Conservation (phyloP, 2,329 filamentous ascomycete genomes). For the Sporothrix variecibatus region DNA sequence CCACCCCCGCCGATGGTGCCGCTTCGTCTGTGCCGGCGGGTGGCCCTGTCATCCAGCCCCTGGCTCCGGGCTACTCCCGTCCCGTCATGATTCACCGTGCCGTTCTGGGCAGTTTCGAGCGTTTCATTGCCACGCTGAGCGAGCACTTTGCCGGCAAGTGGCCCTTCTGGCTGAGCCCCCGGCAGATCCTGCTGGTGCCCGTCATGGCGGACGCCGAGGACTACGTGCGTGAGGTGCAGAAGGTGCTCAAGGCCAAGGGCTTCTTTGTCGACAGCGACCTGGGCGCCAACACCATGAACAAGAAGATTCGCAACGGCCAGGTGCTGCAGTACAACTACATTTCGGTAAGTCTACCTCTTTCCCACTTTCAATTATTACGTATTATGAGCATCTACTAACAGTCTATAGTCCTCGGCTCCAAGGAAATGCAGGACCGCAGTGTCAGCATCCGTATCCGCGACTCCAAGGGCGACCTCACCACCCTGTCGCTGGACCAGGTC, state of each 20-base stretch:
- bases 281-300: conserved; percentile 78
- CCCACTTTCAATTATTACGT: neutral
- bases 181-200: conserved; percentile 77
- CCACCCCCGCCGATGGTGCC: conserved; percentile 52
- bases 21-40: conserved; percentile 35
- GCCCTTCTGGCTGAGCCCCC: conserved; percentile 87
- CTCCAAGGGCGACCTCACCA: conserved; percentile 32
- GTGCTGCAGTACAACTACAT: conserved; percentile 83
- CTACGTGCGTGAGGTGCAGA: conserved; percentile 74
- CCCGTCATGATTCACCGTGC: conserved; percentile 88
- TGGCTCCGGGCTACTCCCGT: conserved; percentile 70
- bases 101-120: conserved; percentile 69
- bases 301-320: conserved; percentile 85
- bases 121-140: conserved; percentile 71
- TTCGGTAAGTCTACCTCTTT: conserved; percentile 52
- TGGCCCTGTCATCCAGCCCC: conserved; percentile 47
- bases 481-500: conserved; percentile 29
- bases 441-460: conserved; percentile 35
- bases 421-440: conserved; percentile 34
- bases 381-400: neutral
- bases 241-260: conserved; percentile 64
- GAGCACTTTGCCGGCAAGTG: conserved; percentile 87
- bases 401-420: conserved; percentile 31
- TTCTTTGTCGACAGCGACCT: conserved; percentile 73
- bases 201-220: conserved; percentile 71